phyloP scores from a whole-genome alignment of 225 moss, liverwort and hornwort species.

The Ulota crispa region DNA sequence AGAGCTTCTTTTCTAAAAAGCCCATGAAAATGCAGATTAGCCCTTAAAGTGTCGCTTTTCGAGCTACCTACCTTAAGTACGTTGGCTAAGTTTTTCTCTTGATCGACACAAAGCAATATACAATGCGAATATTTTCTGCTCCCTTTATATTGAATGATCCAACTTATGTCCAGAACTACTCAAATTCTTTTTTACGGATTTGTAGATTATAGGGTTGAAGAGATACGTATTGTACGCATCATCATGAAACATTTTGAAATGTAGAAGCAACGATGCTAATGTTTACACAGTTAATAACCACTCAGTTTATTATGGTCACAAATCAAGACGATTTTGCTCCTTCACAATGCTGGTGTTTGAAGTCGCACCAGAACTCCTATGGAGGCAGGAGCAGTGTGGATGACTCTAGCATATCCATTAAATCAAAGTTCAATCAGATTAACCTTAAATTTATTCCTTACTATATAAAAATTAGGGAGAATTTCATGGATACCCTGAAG shows the following conservation, averaged over 20 bases:
- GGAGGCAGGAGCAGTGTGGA: neutral
- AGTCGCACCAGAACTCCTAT: neutral
- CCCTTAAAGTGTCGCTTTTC: too few relatives aligned
- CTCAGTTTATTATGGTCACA: neutral
- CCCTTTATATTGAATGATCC: neutral
- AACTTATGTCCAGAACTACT: neutral
- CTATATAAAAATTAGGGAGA: neutral
- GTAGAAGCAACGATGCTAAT: neutral
- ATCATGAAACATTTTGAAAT: neutral
- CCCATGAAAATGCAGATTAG: too few relatives aligned
- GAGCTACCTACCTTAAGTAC: too few relatives aligned
- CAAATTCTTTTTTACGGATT: neutral
- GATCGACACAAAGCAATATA: too few relatives aligned
- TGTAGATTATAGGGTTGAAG: neutral
- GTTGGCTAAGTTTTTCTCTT: too few relatives aligned
- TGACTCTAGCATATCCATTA: neutral
- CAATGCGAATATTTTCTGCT: neutral
- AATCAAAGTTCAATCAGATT: neutral
- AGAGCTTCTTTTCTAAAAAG: too few relatives aligned
- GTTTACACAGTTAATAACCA: neutral
- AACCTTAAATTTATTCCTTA: neutral
- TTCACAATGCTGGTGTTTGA: neutral
- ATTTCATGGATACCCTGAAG: too few relatives aligned
- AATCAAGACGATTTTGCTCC: neutral
- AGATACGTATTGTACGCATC: neutral